Conservation (phyloP, 2,329 filamentous ascomycete species). For the Fusarium annulatum region DNA sequence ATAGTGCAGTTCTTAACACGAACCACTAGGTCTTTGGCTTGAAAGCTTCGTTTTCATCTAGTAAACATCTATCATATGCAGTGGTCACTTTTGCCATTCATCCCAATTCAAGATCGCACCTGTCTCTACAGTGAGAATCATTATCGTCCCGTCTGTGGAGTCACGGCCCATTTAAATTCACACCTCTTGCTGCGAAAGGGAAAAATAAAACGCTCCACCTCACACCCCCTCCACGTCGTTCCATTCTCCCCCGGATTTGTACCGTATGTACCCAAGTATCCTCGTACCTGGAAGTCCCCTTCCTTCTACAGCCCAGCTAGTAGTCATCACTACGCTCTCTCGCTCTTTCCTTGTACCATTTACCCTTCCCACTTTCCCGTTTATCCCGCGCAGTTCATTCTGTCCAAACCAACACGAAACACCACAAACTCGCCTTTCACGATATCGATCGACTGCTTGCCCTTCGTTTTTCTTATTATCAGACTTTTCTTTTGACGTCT, state of each 20-base stretch:
- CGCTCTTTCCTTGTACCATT: constrained; percentile 40
- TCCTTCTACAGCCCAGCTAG: constrained; percentile 25
- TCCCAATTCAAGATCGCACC: not conserved
- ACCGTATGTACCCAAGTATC: constrained; percentile 35
- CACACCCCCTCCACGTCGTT: constrained; percentile 37
- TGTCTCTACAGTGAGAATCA: constrained; percentile 24
- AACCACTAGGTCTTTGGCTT: not conserved
- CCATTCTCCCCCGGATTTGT: constrained; percentile 40
- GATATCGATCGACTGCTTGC: constrained; percentile 32
- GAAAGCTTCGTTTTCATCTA: not conserved
- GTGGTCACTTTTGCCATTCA: not conserved
- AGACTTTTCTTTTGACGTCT: not conserved
- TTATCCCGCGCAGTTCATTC: constrained; percentile 34
- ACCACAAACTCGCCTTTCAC: constrained; percentile 40
- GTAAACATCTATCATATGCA: not conserved
- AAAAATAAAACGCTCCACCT: constrained; percentile 6
- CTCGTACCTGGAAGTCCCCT: constrained; percentile 40
- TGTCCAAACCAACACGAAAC: constrained; percentile 39
- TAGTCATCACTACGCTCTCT: constrained; percentile 37
- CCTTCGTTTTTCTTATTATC: not conserved
- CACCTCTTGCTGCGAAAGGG: constrained; percentile 5
- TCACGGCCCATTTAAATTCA: not conserved
- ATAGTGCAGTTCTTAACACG: not conserved
- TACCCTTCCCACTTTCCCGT: constrained; percentile 42
- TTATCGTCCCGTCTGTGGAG: constrained; percentile 32